These are phyloP conservation scores for Cryphonectria naterciae DNA, from an alignment of 2,329 filamentous ascomycete genomes.

Conservation along the genomic window DNA sequence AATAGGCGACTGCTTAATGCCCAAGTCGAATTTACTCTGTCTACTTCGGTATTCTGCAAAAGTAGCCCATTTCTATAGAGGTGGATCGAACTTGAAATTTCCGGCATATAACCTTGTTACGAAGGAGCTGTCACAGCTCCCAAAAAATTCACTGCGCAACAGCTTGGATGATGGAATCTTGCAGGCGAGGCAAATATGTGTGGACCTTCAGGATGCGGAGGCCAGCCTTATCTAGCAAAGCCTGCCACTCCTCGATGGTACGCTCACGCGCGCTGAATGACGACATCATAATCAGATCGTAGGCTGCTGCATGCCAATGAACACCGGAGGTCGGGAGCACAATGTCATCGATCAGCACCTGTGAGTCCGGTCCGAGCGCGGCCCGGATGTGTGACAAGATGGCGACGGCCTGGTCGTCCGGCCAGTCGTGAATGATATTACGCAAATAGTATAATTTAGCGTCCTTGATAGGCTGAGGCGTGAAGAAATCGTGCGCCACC, in stretches of 20 bases:
- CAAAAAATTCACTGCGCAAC: conserved; percentile 20
- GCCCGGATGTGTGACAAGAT: conserved; percentile 41
- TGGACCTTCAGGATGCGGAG: conserved; percentile 27
- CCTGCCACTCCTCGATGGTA: conserved; percentile 40
- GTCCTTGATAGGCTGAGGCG: background rate
- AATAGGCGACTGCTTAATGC: no score
- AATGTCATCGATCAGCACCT: conserved; percentile 49
- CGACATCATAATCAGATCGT: conserved; percentile 46
- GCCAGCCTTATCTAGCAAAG: conserved; percentile 33
- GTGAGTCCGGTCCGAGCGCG: conserved; percentile 41
- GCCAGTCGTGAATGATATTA: conserved; percentile 40
- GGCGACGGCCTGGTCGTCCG: conserved; percentile 37
- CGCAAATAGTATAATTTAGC: conserved; percentile 11
- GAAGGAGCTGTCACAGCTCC: no score
- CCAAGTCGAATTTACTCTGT: no score
- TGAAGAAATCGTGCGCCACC: conserved; percentile 12
- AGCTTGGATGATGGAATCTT: conserved; percentile 31
- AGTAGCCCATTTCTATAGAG: no score
- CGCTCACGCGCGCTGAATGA: conserved; percentile 41
- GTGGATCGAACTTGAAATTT: no score
- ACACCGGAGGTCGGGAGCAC: conserved; percentile 43
- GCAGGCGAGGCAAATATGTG: conserved; percentile 28
- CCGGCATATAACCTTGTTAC: no score
- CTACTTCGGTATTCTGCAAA: no score
- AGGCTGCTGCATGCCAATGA: conserved; percentile 37